Evolutionary conservation across 176 grass and related monocot species (phyloP), one percentile per base, ranked within the genome.

Genomic region (Phoenix roebelenii): DNA sequence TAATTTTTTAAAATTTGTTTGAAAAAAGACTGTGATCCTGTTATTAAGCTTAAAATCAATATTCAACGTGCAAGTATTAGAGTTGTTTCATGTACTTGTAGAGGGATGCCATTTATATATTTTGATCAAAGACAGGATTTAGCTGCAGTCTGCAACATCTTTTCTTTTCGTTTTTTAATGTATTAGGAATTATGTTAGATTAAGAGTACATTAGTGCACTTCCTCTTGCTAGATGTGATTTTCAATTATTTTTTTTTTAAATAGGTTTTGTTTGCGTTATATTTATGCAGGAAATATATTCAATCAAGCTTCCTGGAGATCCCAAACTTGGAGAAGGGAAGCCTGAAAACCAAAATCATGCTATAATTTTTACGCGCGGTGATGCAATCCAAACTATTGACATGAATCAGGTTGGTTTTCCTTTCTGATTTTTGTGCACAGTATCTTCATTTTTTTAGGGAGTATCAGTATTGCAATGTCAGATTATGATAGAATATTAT

Each of bases 341-440:
- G 56, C 92, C 92, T 60, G 92, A 97, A 71, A 97, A 97, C 59
- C 92, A 97, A 65, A 97, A 97, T 58, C 92, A 97, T 82, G 92
- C 92, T 64, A 91, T 97, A 85, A 72, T 97, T 71, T 97, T 97
- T 50, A 97, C 92, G 51, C 77, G 87, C 54, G 92, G 92, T 56
- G 87, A 97, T 68, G 92, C 92, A 35, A 25, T 97, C 64, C 92
- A 97, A 61, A 88, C 92, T 12, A 97, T 97, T 1, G 92, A 97
- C 74, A 97, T 97, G 92, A 97, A 97, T 81, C 92, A 97, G 92
- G 92, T 96, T 71, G 54, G 26, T 35, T 29, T 72, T 25, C 15
- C 2, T 15, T 22, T 57, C 16, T 66, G 5, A 17, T 53, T 6
- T 53, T 18, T 49, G 54, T 19, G 22, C 26, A 7, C n/a, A 5